Base-by-base conservation (phyloP, 2,329 filamentous ascomycete species). In the Pyrenophora graminea region DNA sequence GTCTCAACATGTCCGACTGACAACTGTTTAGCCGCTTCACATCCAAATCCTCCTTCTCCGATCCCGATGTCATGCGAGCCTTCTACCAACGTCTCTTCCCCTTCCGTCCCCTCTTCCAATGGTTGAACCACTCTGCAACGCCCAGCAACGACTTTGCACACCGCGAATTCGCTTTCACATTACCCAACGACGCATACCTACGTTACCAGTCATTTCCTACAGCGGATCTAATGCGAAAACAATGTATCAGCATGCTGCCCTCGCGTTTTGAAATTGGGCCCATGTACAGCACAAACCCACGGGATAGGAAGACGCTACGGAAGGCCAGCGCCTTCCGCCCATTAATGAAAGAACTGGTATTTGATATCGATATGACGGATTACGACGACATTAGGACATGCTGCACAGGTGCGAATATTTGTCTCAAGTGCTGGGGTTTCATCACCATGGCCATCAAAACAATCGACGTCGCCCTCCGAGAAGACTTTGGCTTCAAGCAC, bases 281-380 rank as follows among this genome's bases (percentile, higher is more conserved):
- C n/a, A 89, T 97, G 41, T 99, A 99, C 77, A 91, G 83, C 45
- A 89, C 91, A 39, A 97, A 97, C 71, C 94, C 94, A 0, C 88
- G 91, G 63, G 94, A 99, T 66, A 87, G 93, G 67, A 99, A 97
- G 77, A 87, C 87, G 0, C 76, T 97, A 30, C 85, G 88, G 45
- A 93, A 91, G 73, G 83, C 87, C 31, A 85, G 85, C 40, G 85
- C 90, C 7, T 97, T 99, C 77, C 88, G 87, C 58, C 93, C 94
- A 0, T 74, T 97, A 27, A 83, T 89, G 48, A 99, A 99, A 73
- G 94, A 99, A 73, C 79, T 99, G 33, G 96, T 96, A 64, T 97
- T 99, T 74, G 94, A 99, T 87, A 97, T 99, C 66, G 94, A 99
- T 83, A 83, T 99, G 83, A 97, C 94, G 47, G 94, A 97, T 76